phyloP scores from a whole-genome alignment of 2,329 filamentous ascomycete species.

The Neospermospora avenae region DNA sequence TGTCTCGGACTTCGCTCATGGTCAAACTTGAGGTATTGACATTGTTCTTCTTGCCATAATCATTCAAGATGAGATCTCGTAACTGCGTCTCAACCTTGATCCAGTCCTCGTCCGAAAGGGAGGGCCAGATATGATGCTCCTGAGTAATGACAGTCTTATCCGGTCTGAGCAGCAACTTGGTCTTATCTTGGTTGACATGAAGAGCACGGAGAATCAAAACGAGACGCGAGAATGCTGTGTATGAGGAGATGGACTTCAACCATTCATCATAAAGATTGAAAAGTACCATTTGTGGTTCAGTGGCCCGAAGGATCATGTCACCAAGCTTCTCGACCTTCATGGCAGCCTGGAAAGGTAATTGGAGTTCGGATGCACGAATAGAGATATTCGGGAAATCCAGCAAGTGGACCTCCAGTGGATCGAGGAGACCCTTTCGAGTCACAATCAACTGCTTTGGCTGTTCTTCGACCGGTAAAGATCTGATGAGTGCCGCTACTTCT shows the following conservation, averaged over 20 bases:
- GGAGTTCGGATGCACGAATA: conserved; percentile 93
- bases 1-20: conserved; percentile 94
- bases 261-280: conserved; percentile 99
- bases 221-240: conserved; percentile 95
- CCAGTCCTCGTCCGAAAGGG: conserved; percentile 93
- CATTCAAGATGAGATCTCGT: conserved; percentile 92
- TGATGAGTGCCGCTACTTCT: conserved; percentile 96
- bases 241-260: conserved; percentile 97
- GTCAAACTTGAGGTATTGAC: conserved; percentile 97
- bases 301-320: conserved; percentile 97
- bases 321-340: conserved; percentile 99
- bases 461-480: conserved; percentile 93
- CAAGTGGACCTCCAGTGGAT: conserved; percentile 94
- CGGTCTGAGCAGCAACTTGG: conserved; percentile 88
- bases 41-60: conserved; percentile 99
- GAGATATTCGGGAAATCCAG: conserved; percentile 99
- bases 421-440: conserved; percentile 91
- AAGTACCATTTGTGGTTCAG: conserved; percentile 98
- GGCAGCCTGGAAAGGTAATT: conserved; percentile 96
- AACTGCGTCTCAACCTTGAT: conserved; percentile 98
- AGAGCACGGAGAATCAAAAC: conserved; percentile 90
- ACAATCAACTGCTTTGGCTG: conserved; percentile 99
- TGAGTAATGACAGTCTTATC: conserved; percentile 99
- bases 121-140: conserved; percentile 98
- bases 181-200: conserved; percentile 98